Percentiles rank a stretch among this genome's conserved stretches.
Conservation (phyloP, 2,329 filamentous ascomycete species). For the Periconia sp. region DNA sequence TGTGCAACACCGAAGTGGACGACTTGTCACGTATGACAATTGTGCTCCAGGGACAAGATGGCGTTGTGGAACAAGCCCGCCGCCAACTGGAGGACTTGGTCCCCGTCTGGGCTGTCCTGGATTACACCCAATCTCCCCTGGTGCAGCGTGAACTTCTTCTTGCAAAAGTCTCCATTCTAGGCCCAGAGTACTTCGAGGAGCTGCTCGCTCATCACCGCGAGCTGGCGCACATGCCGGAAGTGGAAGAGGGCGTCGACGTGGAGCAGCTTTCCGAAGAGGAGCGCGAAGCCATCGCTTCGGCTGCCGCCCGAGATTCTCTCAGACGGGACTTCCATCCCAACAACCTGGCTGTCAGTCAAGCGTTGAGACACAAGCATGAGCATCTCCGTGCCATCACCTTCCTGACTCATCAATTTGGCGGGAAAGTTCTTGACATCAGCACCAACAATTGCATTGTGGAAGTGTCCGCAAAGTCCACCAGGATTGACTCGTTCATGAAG, state of each 20-base stretch:
- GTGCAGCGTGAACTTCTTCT: slow-evolving; percentile 95
- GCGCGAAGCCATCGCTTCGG: slow-evolving; percentile 35
- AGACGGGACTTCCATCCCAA: slow-evolving; percentile 83
- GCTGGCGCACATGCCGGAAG: slow-evolving; percentile 65
- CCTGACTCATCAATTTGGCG: slow-evolving; percentile 95
- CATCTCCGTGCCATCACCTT: slow-evolving; percentile 96
- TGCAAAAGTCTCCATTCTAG: slow-evolving; percentile 95
- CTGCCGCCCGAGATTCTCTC: slow-evolving; percentile 49
- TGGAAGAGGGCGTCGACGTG: slow-evolving; percentile 25
- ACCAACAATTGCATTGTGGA: slow-evolving; percentile 99
- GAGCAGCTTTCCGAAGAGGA: slow-evolving; percentile 40
- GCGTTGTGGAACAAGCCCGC: slow-evolving; percentile 95
- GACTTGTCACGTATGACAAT: slow-evolving; percentile 99
- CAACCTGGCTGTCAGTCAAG: slow-evolving; percentile 83
- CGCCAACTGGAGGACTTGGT: slow-evolving; percentile 95
- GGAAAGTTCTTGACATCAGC: slow-evolving; percentile 97
- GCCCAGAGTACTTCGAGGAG: slow-evolving; percentile 98
- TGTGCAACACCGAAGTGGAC: slow-evolving; percentile 96
- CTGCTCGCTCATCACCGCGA: slow-evolving; percentile 94
- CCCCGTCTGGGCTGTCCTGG: slow-evolving; percentile 96
- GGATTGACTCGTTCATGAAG: slow-evolving; percentile 98
- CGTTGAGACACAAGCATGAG: slow-evolving; percentile 94
- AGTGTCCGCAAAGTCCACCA: slow-evolving; percentile 87
- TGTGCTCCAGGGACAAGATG: slow-evolving; percentile 93
- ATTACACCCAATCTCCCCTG: slow-evolving; percentile 90